phyloP scores from a whole-genome alignment of 192 early-diverging fungal genomes.

The Entomortierella chlamydospora region DNA sequence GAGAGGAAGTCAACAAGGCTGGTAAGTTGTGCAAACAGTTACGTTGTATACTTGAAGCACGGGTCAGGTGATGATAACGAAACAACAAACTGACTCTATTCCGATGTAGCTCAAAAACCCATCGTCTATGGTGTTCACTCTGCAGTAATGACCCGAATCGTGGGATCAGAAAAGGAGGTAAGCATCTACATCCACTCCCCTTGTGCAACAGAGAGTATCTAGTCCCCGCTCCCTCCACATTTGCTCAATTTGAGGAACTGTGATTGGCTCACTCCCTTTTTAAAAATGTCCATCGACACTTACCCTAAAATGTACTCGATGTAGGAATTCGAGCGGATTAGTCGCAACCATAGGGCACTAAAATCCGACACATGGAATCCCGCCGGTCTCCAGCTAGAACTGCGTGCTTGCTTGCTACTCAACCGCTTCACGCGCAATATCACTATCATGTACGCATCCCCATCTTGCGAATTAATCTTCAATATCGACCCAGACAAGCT shows the following conservation, averaged over 20 bases:
- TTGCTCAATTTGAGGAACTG: too few relatives aligned
- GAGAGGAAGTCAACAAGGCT: not conserved
- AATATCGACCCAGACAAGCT: slow-evolving; percentile 8
- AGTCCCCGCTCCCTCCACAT: too few relatives aligned
- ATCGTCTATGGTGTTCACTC: not conserved
- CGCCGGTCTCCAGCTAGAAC: slow-evolving; percentile 6
- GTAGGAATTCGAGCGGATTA: slow-evolving; percentile 1
- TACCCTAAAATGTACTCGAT: not conserved
- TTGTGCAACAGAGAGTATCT: too few relatives aligned
- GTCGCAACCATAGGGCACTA: slow-evolving; percentile 21
- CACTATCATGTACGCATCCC: slow-evolving; percentile 32
- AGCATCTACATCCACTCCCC: too few relatives aligned
- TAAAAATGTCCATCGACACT: too few relatives aligned
- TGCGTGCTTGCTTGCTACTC: slow-evolving; percentile 37
- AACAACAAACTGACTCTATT: too few relatives aligned
- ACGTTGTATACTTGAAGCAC: not conserved
- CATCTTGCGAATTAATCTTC: slow-evolving; percentile 17
- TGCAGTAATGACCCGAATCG: slow-evolving; percentile 25
- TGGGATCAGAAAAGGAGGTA: slow-evolving; percentile 19
- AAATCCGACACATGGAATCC: slow-evolving; percentile 13
- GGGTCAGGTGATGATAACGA: too few relatives aligned
- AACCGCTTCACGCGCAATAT: slow-evolving; percentile 29
- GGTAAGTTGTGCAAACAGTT: slow-evolving; percentile 17
- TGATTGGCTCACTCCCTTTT: too few relatives aligned
- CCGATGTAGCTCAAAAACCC: too few relatives aligned